Evolutionary conservation across 495 filamentous ascomycete genomes (phyloP), one percentile per base, ranked within the genome.

Genomic region (Tuber melanosporum): DNA sequence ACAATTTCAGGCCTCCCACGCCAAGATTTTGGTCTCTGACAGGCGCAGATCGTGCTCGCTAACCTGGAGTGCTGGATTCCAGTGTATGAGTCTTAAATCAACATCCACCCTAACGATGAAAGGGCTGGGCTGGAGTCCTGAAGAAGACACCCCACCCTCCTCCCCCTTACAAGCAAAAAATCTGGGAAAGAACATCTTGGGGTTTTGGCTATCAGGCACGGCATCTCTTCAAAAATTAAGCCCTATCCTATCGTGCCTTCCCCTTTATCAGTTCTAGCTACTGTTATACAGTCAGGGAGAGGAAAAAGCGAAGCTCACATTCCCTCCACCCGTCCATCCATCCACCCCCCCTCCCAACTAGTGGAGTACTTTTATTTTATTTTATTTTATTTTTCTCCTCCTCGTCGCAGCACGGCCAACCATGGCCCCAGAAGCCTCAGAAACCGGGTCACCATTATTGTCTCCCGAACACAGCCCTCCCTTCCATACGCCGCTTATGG

Each of bases 121-220:
- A 66, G 57, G 57, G 57, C 26, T 66, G 57, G 57, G 57, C 57
- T 66, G 57, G 57, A 66, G 57, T 66, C 57, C 57, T 66, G 57
- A 66, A 66, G 57, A 66, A 66, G 26, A 17, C 57, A 36, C 57
- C 73, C 73, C 41, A 62, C 73, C 36, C 32, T 72, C 73, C 73
- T 52, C 36, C 41, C 45, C 36, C 73, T 74, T 57, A 20, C 73
- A 32, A 32, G 32, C 73, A 74, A 74, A 47, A 46, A 74, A 57
- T 74, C 45, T 9, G 73, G 3, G 57, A 71, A 74, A n/a, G 73
- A n/a, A 41, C 45, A 71, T 57, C 46, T 57, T 74, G 73, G 57
- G 47, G 32, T 74, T 46, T 46, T 46, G 20, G 45, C 45, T 41
- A 74, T 71, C 73, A 74, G 57, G 43, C 19, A 57, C 57, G 73